Evolutionary conservation across 2,329 filamentous ascomycete genomes (phyloP).

Genomic region (Helotiales sp.): DNA sequence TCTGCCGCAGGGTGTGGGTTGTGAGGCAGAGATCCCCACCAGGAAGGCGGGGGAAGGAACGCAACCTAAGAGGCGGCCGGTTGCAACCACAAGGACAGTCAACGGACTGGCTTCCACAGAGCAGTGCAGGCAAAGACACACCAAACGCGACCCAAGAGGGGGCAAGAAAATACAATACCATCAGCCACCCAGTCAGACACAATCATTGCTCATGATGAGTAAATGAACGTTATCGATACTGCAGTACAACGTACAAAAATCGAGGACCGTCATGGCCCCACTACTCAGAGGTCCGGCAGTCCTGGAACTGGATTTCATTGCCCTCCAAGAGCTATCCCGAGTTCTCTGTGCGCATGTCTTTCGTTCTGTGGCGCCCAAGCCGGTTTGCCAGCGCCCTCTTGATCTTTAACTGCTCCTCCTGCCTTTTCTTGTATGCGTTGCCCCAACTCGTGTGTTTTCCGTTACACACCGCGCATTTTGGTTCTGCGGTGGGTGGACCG

Average conservation of each 20-base stretch:
- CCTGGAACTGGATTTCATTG: neutral
- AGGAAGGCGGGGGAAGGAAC: neutral
- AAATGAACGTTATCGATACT: neutral
- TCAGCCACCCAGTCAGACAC: neutral
- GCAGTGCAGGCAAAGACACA: neutral
- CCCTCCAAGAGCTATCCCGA: neutral
- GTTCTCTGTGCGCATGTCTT: neutral
- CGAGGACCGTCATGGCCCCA: neutral
- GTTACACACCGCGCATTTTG: neutral
- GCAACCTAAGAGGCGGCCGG: neutral
- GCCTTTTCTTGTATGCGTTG: neutral
- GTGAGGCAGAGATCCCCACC: neutral
- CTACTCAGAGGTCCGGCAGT: neutral
- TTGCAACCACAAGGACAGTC: neutral
- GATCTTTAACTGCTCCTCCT: neutral
- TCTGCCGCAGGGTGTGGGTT: neutral
- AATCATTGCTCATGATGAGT: neutral
- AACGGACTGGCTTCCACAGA: neutral
- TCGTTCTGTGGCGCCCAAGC: neutral
- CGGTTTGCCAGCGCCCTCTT: neutral
- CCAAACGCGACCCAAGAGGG: neutral
- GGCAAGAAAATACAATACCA: neutral
- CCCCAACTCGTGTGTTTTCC: neutral
- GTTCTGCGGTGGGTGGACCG: neutral
- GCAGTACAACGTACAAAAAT: neutral